Evolutionary conservation across 148 eudicot species (phyloP).

Genomic region (Arbutus unedo): DNA sequence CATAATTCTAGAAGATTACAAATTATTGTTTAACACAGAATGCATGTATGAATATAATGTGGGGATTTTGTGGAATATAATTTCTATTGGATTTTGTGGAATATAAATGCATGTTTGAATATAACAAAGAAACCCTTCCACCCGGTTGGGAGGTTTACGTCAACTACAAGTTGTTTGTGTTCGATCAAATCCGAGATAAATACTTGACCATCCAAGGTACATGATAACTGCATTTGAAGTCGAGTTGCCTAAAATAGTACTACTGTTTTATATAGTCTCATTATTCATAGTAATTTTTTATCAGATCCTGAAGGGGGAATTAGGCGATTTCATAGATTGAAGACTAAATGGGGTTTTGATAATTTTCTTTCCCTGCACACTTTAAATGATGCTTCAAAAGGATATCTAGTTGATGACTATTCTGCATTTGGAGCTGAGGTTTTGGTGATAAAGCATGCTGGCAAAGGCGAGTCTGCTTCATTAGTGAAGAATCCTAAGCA

Average conservation of each 20-base stretch:
- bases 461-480: neutral
- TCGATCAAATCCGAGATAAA: neutral
- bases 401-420: neutral
- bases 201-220: constrained; percentile 1
- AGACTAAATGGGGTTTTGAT: constrained; percentile 3
- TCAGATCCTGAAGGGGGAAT: neutral
- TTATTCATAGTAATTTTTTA: too few species aligned
- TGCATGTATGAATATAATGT: too few species aligned
- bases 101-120: too few species aligned
- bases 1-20: too few species aligned
- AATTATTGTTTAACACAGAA: too few species aligned
- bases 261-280: too few species aligned
- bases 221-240: neutral
- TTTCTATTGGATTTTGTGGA: too few species aligned
- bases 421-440: constrained; percentile 2
- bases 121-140: neutral
- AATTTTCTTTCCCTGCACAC: neutral
- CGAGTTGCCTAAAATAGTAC: too few species aligned
- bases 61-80: too few species aligned
- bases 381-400: neutral
- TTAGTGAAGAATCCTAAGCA: neutral
- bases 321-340: neutral
- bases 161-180: neutral
- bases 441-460: neutral
- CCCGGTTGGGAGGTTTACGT: constrained; percentile 7